Percentiles rank a stretch among this genome's conserved stretches.
Conservation (phyloP, 1,284 basidiomycete species). For the Pyrrhoderma lamaoense region DNA sequence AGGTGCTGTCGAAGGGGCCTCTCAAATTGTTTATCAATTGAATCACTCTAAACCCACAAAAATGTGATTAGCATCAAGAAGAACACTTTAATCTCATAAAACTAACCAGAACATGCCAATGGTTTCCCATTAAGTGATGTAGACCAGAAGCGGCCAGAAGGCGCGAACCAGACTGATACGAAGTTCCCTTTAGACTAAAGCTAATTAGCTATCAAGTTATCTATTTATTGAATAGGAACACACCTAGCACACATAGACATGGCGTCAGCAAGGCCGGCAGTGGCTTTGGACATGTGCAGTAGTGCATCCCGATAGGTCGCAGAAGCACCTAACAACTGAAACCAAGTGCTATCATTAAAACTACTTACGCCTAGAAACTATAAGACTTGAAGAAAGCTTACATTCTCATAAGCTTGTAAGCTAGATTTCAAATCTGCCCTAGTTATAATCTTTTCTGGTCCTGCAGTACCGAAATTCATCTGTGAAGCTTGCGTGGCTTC, state of each 20-base stretch:
- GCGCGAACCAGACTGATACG: conserved; percentile 70
- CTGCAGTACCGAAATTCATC: conserved; percentile 62
- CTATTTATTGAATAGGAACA: conserved; percentile 22
- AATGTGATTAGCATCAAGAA: neutral
- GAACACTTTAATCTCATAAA: neutral
- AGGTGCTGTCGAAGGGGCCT: conserved; percentile 80
- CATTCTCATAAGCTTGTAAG: conserved; percentile 73
- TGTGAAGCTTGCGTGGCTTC: conserved; percentile 60
- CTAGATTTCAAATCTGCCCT: conserved; percentile 72
- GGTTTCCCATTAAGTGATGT: conserved; percentile 88
- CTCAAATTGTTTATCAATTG: conserved; percentile 85
- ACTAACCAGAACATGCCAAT: conserved; percentile 81
- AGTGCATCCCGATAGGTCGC: conserved; percentile 82
- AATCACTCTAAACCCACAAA: conserved; percentile 53
- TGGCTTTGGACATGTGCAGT: conserved; percentile 77
- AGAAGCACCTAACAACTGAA: conserved; percentile 69
- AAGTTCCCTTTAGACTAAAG: conserved; percentile 66
- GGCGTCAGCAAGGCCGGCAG: conserved; percentile 81
- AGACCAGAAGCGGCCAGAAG: conserved; percentile 82
- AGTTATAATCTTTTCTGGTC: conserved; percentile 77
- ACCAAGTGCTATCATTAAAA: neutral
- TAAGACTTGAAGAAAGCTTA: conserved; percentile 29
- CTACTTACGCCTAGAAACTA: neutral
- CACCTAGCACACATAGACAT: conserved; percentile 79
- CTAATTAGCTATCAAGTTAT: conserved; percentile 2